phyloP scores from a whole-genome alignment of 176 grass and related monocot species.

The Neostapfia colusana region DNA sequence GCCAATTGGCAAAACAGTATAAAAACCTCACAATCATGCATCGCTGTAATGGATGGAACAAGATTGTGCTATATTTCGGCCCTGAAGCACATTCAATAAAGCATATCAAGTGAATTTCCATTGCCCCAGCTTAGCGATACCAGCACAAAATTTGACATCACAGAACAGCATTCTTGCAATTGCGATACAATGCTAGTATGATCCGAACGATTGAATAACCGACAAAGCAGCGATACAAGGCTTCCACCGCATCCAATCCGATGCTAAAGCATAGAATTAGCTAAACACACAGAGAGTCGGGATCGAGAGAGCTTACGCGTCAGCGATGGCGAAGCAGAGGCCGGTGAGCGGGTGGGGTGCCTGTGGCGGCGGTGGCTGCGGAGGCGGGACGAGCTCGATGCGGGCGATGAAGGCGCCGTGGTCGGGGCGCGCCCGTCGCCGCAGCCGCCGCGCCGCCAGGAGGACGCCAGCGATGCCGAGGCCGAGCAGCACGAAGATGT shows the following conservation, averaged over 20 bases:
- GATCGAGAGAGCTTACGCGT: slow-evolving; percentile 57
- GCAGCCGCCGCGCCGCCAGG: slow-evolving; percentile 60
- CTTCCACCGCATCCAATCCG: slow-evolving; percentile 12
- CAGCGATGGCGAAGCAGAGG: slow-evolving; percentile 84
- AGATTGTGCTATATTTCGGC: no score
- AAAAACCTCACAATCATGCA: not conserved
- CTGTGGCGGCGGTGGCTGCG: slow-evolving; percentile 80
- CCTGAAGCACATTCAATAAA: not conserved
- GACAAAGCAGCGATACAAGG: not conserved
- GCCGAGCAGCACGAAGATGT: slow-evolving; percentile 90
- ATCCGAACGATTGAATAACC: slow-evolving; percentile 1
- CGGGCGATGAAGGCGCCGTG: slow-evolving; percentile 78
- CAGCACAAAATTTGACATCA: not conserved
- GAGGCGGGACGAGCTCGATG: slow-evolving; percentile 79
- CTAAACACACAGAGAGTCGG: not conserved
- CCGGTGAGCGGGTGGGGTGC: slow-evolving; percentile 83
- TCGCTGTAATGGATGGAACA: no score
- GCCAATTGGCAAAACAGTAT: no score
- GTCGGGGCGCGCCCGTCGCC: slow-evolving; percentile 60
- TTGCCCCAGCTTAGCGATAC: not conserved
- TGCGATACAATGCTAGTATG: not conserved
- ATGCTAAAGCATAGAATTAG: not conserved
- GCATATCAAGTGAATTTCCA: slow-evolving; percentile 6
- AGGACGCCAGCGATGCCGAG: slow-evolving; percentile 79
- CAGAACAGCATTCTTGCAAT: not conserved